Base-by-base conservation (phyloP, 805 yeast genomes). In the Saccharomycopsis malanga region DNA sequence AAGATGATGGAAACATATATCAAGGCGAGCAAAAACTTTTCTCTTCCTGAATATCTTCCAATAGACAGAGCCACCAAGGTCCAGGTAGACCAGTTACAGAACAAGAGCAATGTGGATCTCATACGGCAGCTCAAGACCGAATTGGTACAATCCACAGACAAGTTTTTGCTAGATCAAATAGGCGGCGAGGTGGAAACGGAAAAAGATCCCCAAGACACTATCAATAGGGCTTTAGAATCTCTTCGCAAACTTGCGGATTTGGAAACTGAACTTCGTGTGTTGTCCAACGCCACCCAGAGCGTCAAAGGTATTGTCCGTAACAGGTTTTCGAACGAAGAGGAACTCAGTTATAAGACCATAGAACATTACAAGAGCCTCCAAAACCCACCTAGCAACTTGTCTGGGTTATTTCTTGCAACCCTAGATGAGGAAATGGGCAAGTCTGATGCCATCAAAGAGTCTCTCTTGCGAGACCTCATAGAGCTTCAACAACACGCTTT, bases 401-500 rank as follows among this genome's bases (percentile, higher is more conserved):
- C 18, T 29, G 18, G 15, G 5, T 15, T 27, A 4, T 39, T 39
- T 23, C 6, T 10, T 3, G 14, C 25, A 22, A 25, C 22, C 5
- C 20, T 39, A 4, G 34, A 7, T 12, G 43, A 25, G 12, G 43
- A 25, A 9, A 14, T 25, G 21, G 17, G 6, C n/a, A 15, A 23
- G 25, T 6, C 35, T 9, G 15, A 38, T 12, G 17, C 18, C 17
- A 18, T 7, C 6, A 18, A n/a, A 6, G 36, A 14, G 17, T 32
- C 17, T 14, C 5, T 32, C 7, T 14, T 12, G 18, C 9, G 15
- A n/a, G 36, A 32, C 9, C 18, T n/a, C 17, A 7, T 32, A 12
- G 36, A 9, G 12, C 17, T 22, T 4, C 41, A 42, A 22, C 51
- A 44, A 24, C 54, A 51, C 29, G 43, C 70, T 1, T 74, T 75